Evolutionary conservation across 345 rosid genomes (phyloP).

Genomic region (Reutealis trisperma): DNA sequence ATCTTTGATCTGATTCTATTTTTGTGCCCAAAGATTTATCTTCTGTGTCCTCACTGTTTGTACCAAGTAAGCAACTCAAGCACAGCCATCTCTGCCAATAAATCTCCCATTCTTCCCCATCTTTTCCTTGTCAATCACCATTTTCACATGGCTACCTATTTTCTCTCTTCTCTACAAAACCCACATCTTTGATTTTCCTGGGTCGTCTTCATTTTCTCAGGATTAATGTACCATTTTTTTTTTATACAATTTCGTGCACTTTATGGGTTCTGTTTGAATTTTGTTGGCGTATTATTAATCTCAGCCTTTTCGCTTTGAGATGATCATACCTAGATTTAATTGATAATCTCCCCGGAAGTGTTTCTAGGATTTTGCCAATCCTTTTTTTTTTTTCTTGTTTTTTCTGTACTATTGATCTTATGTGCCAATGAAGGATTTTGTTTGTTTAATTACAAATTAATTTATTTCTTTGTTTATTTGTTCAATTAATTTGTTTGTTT

Average conservation of each 20-base stretch:
- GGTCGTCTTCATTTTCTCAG: background rate
- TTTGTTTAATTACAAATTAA: too few relatives aligned
- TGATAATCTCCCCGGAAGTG: background rate
- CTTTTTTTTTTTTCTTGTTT: background rate
- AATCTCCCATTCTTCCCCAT: background rate
- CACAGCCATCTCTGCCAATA: background rate
- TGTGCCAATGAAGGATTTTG: background rate
- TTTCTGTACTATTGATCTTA: background rate
- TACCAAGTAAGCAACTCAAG: background rate
- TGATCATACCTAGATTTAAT: background rate
- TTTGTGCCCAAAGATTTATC: background rate
- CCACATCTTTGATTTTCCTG: conserved; percentile 31
- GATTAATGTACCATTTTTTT: conserved; percentile 26
- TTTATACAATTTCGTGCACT: background rate
- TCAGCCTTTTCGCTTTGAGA: background rate
- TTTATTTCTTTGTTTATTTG: too few relatives aligned
- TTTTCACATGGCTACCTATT: background rate
- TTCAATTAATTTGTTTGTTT: too few relatives aligned
- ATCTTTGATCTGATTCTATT: too few relatives aligned
- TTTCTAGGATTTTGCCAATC: conserved; percentile 18
- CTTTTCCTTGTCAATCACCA: background rate
- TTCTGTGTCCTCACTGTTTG: background rate
- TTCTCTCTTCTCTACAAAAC: background rate
- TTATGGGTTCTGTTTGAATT: background rate
- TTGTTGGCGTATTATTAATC: conserved; percentile 1